Conservation (phyloP, 2,329 filamentous ascomycete genomes). For the Cladosporium sp. region DNA sequence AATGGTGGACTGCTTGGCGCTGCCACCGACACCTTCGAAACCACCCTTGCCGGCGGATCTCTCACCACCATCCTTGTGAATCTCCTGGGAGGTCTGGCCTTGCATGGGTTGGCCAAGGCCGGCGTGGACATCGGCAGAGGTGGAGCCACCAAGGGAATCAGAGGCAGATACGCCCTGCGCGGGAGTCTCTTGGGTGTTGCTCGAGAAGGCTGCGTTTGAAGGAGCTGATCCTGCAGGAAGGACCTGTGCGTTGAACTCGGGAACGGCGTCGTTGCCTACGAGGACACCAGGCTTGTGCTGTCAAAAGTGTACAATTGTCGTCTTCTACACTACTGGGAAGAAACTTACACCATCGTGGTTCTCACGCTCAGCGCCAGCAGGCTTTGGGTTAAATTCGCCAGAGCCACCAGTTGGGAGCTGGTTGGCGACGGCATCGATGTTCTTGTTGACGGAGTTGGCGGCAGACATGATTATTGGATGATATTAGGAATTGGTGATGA, state of each 20-base stretch:
- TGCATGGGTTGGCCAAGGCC: constrained; percentile 50
- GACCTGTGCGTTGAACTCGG: constrained; percentile 61
- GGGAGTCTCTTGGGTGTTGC: constrained; percentile 38
- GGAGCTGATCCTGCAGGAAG: constrained; percentile 63
- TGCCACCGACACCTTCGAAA: constrained; percentile 41
- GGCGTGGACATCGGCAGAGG: constrained; percentile 50
- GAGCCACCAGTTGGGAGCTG: constrained; percentile 12
- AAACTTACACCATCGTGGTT: constrained; percentile 14
- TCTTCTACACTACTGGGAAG: background rate
- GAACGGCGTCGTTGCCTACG: constrained; percentile 54
- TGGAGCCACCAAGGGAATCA: constrained; percentile 48
- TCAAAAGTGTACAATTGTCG: constrained; percentile 3
- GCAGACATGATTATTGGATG: background rate
- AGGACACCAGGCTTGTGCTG: constrained; percentile 63
- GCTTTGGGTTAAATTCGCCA: constrained; percentile 11
- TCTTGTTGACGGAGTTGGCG: constrained; percentile 7
- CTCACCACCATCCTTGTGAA: constrained; percentile 37
- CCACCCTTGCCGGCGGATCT: constrained; percentile 39
- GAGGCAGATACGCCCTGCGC: constrained; percentile 42
- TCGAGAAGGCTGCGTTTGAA: constrained; percentile 39
- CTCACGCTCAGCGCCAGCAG: constrained; percentile 1
- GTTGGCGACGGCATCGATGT: constrained; percentile 12
- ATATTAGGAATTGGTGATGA: background rate
- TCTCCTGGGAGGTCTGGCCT: constrained; percentile 47
- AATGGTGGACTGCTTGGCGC: constrained; percentile 19